A percentile compares a stretch with the other conserved stretches of the same genome.
phyloP scores from a whole-genome alignment of 495 filamentous ascomycete species.

The Aspergillus olivimuriae region DNA sequence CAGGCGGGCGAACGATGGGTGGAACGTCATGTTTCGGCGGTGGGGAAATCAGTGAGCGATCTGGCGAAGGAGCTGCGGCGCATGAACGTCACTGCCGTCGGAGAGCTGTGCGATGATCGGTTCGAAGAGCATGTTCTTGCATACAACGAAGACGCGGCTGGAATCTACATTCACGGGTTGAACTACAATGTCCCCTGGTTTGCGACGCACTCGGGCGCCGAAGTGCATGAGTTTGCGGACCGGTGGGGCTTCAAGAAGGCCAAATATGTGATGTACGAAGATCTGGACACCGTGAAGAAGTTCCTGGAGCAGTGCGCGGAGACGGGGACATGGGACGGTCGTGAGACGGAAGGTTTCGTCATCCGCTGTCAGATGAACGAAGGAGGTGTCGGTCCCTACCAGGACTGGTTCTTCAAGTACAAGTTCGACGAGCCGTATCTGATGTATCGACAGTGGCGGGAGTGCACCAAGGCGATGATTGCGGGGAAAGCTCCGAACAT shows the following conservation, averaged over 20 bases:
- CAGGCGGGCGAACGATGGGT: constrained; percentile 79
- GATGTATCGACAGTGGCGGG: constrained; percentile 97
- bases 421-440: constrained; percentile 99
- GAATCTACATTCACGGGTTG: constrained; percentile 91
- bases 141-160: constrained; percentile 76
- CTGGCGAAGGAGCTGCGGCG: constrained; percentile 66
- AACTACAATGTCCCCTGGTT: constrained; percentile 91
- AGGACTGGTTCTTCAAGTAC: constrained; percentile 99
- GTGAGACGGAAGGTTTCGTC: constrained; percentile 95
- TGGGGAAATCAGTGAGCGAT: constrained; percentile 71
- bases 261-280: constrained; percentile 69
- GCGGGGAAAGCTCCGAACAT: constrained; percentile 63
- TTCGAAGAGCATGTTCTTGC: constrained; percentile 97
- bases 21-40: constrained; percentile 63
- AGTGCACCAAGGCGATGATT: constrained; percentile 90
- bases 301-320: constrained; percentile 82
- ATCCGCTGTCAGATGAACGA: constrained; percentile 74
- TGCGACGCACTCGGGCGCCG: constrained; percentile 67
- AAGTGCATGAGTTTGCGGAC: constrained; percentile 84
- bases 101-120: constrained; percentile 90
- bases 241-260: constrained; percentile 92
- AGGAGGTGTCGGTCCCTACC: constrained; percentile 42
- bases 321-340: constrained; percentile 78
- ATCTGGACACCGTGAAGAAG: constrained; percentile 60
- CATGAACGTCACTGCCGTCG: constrained; percentile 87